These are phyloP conservation scores for Avena sativa DNA, from an alignment of 176 grass and related monocot species.

Conservation along the genomic window DNA sequence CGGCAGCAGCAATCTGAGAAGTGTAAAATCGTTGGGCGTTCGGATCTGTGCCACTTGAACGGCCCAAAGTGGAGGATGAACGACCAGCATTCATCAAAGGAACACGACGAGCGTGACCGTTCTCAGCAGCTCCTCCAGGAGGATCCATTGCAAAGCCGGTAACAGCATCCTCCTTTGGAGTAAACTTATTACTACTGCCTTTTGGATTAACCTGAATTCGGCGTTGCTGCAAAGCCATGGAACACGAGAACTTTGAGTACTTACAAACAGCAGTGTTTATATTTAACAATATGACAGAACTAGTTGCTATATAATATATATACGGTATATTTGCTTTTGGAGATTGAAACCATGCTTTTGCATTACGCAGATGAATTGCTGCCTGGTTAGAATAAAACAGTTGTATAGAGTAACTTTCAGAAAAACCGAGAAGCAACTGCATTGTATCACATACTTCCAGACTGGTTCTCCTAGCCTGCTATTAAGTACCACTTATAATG, in stretches of 20 bases:
- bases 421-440: background rate
- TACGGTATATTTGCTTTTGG: constrained; percentile 2
- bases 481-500: background rate
- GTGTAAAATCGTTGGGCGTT: constrained; percentile 63
- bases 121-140: constrained; percentile 62
- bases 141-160: constrained; percentile 77
- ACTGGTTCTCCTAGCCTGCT: constrained; percentile 22
- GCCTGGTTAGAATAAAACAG: constrained; percentile 1
- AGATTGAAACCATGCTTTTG: background rate
- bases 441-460: background rate
- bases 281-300: constrained; percentile 13
- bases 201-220: constrained; percentile 71
- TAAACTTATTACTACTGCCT: constrained; percentile 73
- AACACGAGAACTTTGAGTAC: constrained; percentile 40
- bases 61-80: constrained; percentile 69
- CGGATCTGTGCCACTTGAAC: constrained; percentile 58
- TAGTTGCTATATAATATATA: background rate
- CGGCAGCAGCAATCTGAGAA: constrained; percentile 53
- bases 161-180: constrained; percentile 73
- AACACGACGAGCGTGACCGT: constrained; percentile 58
- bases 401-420: constrained; percentile 4
- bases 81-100: constrained; percentile 73
- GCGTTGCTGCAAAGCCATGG: constrained; percentile 52
- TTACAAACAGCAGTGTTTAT: constrained; percentile 23
- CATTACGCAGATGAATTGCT: background rate